A percentile compares a stretch with the other conserved stretches of the same genome.
Conservation (phyloP, 2,329 filamentous ascomycete species). For the Epicoccum nigrum region DNA sequence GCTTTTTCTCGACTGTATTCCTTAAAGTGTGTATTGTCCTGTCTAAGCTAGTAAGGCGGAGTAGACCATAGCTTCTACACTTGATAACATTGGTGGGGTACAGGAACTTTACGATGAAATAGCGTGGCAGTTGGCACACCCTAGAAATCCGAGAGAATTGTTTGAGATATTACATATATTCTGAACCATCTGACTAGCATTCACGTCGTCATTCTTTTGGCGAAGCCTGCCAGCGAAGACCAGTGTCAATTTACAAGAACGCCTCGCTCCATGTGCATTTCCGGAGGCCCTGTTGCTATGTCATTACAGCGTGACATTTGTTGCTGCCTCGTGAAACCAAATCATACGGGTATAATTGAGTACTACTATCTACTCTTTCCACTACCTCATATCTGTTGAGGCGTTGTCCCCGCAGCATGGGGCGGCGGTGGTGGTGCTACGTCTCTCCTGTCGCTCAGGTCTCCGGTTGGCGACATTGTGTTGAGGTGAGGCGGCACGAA, state of each 20-base stretch:
- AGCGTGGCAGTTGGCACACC: too few relatives aligned
- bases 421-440: slow-evolving; percentile 34
- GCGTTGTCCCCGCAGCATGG: slow-evolving; percentile 38
- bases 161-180: slow-evolving; percentile 11
- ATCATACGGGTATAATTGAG: slow-evolving; percentile 1
- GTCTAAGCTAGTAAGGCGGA: too few relatives aligned
- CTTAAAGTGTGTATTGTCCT: too few relatives aligned
- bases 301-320: slow-evolving; percentile 18
- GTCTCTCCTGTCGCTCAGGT: slow-evolving; percentile 37
- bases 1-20: too few relatives aligned
- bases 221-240: neutral
- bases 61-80: too few relatives aligned
- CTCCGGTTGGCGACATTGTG: slow-evolving; percentile 33
- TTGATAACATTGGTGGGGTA: too few relatives aligned
- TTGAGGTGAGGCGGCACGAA: slow-evolving; percentile 17
- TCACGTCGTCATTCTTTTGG: neutral
- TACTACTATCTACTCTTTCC: neutral
- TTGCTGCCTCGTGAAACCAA: slow-evolving; percentile 8
- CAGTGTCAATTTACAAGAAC: slow-evolving; percentile 15
- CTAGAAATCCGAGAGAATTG: neutral
- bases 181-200: slow-evolving; percentile 10
- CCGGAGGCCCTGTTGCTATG: slow-evolving; percentile 10
- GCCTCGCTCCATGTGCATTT: slow-evolving; percentile 13
- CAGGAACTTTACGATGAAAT: too few relatives aligned
- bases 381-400: slow-evolving; percentile 33